phyloP scores from a whole-genome alignment of 768 basidiomycete genomes.

The Leccinum aurantiacum region DNA sequence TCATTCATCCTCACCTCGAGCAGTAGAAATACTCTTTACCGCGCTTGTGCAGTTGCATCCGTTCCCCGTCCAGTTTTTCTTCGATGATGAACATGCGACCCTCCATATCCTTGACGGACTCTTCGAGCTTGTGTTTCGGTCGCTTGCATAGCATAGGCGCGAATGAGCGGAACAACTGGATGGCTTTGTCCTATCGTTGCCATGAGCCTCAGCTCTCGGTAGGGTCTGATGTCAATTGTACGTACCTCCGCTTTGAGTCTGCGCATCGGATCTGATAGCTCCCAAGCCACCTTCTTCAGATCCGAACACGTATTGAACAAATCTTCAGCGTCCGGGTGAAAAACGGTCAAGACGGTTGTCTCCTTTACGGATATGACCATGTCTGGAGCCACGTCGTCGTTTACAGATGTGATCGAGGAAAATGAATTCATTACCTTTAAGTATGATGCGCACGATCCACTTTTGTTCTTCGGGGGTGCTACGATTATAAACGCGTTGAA shows the following conservation, averaged over 20 bases:
- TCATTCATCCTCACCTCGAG: constrained; percentile 58
- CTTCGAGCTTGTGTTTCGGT: constrained; percentile 75
- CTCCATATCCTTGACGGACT: constrained; percentile 83
- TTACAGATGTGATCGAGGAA: neutral
- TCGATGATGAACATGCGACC: constrained; percentile 83
- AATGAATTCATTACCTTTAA: constrained; percentile 65
- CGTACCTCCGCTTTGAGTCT: constrained; percentile 61
- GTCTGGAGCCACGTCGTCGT: constrained; percentile 46
- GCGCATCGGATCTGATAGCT: constrained; percentile 72
- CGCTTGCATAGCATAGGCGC: constrained; percentile 95
- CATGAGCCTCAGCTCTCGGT: constrained; percentile 6
- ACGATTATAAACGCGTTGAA: constrained; percentile 75
- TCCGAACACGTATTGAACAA: constrained; percentile 97
- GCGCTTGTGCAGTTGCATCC: constrained; percentile 93
- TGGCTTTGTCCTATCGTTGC: constrained; percentile 68
- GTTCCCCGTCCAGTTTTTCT: constrained; percentile 96
- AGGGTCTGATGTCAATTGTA: constrained; percentile 16
- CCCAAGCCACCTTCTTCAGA: constrained; percentile 90
- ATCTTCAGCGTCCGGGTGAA: constrained; percentile 93
- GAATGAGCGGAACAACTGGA: constrained; percentile 83
- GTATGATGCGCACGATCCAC: constrained; percentile 94
- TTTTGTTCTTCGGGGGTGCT: constrained; percentile 86
- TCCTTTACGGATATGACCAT: constrained; percentile 93
- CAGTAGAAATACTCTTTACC: constrained; percentile 92
- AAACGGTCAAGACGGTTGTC: constrained; percentile 85